Conservation (phyloP, 1,284 basidiomycete species). For the Puccinia novopanici region DNA sequence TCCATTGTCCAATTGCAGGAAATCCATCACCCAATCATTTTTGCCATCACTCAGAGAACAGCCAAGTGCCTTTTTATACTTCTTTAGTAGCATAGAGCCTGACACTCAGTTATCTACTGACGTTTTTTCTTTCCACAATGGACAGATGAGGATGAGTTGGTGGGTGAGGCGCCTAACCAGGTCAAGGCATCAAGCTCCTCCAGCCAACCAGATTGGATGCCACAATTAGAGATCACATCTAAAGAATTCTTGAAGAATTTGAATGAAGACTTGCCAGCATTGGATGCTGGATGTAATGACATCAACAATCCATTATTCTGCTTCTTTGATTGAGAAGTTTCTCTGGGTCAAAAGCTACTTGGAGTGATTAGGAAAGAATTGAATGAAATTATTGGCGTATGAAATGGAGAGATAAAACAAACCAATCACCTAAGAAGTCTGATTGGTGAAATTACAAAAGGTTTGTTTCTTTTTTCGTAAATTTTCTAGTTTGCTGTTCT, state of each 20-base stretch:
- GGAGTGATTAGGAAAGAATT: conserved; percentile 77
- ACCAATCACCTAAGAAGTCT: conserved; percentile 87
- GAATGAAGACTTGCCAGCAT: conserved; percentile 48
- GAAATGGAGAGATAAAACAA: conserved; percentile 82
- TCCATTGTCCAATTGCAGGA: no score
- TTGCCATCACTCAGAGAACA: no score
- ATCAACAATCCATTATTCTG: conserved; percentile 74
- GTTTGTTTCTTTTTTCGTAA: conserved; percentile 60
- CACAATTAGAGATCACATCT: conserved; percentile 73
- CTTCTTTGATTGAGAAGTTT: conserved; percentile 83
- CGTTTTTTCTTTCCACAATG: no score
- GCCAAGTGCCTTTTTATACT: no score
- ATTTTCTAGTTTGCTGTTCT: background rate
- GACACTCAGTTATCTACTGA: no score
- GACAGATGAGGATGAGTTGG: conserved; percentile 77
- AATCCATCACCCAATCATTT: no score
- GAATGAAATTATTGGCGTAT: conserved; percentile 76
- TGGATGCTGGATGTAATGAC: conserved; percentile 51
- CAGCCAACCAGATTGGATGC: conserved; percentile 86
- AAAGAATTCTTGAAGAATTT: conserved; percentile 73
- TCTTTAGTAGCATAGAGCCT: no score
- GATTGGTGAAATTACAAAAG: conserved; percentile 84
- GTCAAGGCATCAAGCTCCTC: conserved; percentile 67
- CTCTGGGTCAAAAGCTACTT: conserved; percentile 74
- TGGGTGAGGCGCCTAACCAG: conserved; percentile 65